These are phyloP conservation scores for Lineolata rhizophorae DNA, from an alignment of 495 filamentous ascomycete genomes.

Conservation along the genomic window DNA sequence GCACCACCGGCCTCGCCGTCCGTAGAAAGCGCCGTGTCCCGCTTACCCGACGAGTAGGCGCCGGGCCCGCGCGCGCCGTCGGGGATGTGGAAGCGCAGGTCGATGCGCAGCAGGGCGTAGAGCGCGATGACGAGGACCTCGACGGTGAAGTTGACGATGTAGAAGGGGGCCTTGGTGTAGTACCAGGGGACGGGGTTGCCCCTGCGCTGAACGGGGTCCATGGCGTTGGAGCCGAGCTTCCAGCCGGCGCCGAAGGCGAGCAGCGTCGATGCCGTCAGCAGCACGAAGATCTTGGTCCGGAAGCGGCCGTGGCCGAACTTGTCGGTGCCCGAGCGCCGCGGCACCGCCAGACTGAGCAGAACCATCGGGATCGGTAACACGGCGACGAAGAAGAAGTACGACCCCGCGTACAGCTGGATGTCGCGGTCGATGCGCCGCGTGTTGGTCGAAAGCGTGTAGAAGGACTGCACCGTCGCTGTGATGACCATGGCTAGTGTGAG, in stretches of 20 bases:
- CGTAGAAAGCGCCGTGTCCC: neutral
- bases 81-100: slow-evolving; percentile 16
- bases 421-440: slow-evolving; percentile 29
- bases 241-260: slow-evolving; percentile 52
- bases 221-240: slow-evolving; percentile 35
- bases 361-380: slow-evolving; percentile 55
- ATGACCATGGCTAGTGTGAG: slow-evolving; percentile 47
- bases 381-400: slow-evolving; percentile 45
- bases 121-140: slow-evolving; percentile 15
- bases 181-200: slow-evolving; percentile 40
- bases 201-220: slow-evolving; percentile 14
- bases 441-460: slow-evolving; percentile 37
- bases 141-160: slow-evolving; percentile 18
- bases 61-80: slow-evolving; percentile 17
- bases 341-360: slow-evolving; percentile 27
- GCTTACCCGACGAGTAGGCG: slow-evolving; percentile 7
- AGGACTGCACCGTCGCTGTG: slow-evolving; percentile 35
- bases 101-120: slow-evolving; percentile 15
- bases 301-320: slow-evolving; percentile 52
- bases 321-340: slow-evolving; percentile 27
- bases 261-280: slow-evolving; percentile 29
- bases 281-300: slow-evolving; percentile 38
- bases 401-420: slow-evolving; percentile 43
- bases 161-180: slow-evolving; percentile 39
- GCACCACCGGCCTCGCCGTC: neutral